Percentiles rank a stretch among this genome's conserved stretches.
phyloP scores from a whole-genome alignment of 441 rosid genomes.

The Brassica hybrid region DNA sequence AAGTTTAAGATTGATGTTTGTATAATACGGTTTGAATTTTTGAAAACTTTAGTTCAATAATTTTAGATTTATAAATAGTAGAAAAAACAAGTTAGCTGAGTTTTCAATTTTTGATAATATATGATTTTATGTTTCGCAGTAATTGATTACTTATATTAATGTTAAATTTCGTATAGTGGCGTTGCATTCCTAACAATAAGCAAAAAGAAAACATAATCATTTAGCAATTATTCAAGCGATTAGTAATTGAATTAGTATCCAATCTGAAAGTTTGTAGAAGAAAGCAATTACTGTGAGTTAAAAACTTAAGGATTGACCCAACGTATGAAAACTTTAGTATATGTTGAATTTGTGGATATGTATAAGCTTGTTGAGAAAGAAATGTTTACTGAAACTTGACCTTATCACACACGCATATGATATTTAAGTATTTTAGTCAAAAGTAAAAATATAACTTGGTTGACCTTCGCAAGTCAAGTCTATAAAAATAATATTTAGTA shows the following conservation, averaged over 20 bases:
- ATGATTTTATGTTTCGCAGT: too few species aligned
- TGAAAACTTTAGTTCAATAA: too few species aligned
- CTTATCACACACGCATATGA: background rate
- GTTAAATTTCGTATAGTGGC: too few species aligned
- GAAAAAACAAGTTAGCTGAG: too few species aligned
- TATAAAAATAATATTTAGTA: background rate
- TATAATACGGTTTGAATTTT: too few species aligned
- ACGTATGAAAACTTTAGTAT: background rate
- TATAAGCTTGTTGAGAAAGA: background rate
- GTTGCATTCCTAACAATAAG: too few species aligned
- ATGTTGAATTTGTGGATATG: background rate
- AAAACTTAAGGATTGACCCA: background rate
- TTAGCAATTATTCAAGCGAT: too few species aligned
- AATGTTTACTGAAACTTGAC: background rate
- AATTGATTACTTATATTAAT: too few species aligned
- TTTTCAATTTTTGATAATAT: too few species aligned
- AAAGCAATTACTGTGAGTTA: background rate
- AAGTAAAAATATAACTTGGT: background rate
- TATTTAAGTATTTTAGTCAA: background rate
- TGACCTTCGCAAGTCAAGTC: constrained; percentile 3
- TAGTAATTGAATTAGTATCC: background rate
- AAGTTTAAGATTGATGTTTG: too few species aligned
- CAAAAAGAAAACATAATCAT: too few species aligned
- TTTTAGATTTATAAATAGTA: too few species aligned
- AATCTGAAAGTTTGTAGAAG: background rate